These are phyloP conservation scores for Carpinus viminea DNA, from an alignment of 306 rosid genomes.

Conservation along the genomic window DNA sequence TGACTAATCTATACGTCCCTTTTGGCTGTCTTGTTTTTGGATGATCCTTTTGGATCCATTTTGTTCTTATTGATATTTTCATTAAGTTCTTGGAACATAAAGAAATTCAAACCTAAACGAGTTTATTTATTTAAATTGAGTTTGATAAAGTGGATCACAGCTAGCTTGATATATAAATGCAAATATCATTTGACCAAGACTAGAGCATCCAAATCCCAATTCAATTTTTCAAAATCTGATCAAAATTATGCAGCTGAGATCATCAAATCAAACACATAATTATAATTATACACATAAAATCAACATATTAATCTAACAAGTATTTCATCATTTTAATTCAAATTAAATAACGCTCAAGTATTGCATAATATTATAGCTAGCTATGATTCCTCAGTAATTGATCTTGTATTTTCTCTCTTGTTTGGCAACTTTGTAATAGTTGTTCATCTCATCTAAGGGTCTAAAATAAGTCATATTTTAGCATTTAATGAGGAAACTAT, in stretches of 20 bases:
- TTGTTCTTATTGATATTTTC: too few relatives aligned
- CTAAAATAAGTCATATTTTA: too few relatives aligned
- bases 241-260: not conserved
- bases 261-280: not conserved
- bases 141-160: not conserved
- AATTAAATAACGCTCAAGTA: not conserved
- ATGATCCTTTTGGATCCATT: too few relatives aligned
- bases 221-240: not conserved
- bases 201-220: not conserved
- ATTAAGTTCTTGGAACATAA: too few relatives aligned
- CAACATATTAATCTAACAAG: not conserved
- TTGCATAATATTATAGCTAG: not conserved
- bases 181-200: not conserved
- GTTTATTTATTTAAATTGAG: not conserved
- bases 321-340: not conserved
- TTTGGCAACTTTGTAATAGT: conserved; percentile 2
- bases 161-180: not conserved
- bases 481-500: too few relatives aligned
- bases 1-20: too few relatives aligned
- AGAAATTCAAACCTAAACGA: not conserved
- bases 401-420: not conserved
- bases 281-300: not conserved
- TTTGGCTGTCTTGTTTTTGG: too few relatives aligned
- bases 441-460: too few relatives aligned
- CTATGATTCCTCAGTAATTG: not conserved